Evolutionary conservation across 768 basidiomycete genomes (phyloP).

Genomic region (Flagelloscypha sp.): DNA sequence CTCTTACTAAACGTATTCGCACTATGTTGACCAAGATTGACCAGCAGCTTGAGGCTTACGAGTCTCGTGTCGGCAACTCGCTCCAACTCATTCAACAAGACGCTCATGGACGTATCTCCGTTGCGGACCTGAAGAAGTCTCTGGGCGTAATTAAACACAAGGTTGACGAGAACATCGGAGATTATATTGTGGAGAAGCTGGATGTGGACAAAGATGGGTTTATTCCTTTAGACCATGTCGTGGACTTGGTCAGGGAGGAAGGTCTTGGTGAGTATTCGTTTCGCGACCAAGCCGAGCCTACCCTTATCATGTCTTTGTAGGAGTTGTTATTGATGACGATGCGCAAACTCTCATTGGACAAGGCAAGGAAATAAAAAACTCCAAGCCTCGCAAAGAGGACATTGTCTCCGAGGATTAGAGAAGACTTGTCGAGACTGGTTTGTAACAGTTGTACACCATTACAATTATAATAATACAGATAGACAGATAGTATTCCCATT

Average conservation of each 20-base stretch:
- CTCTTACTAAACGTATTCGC: slow-evolving; percentile 92
- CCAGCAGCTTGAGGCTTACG: slow-evolving; percentile 84
- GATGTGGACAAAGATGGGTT: slow-evolving; percentile 96
- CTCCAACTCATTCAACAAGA: slow-evolving; percentile 83
- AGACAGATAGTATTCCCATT: too few species aligned
- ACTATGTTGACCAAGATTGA: slow-evolving; percentile 96
- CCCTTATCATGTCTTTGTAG: slow-evolving; percentile 24
- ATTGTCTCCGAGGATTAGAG: slow-evolving; percentile 66
- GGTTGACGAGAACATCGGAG: slow-evolving; percentile 84
- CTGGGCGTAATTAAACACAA: slow-evolving; percentile 89
- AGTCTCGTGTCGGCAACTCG: slow-evolving; percentile 75
- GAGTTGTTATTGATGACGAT: slow-evolving; percentile 79
- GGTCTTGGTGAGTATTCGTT: slow-evolving; percentile 52
- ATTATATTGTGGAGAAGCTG: slow-evolving; percentile 82
- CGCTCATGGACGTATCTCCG: slow-evolving; percentile 81
- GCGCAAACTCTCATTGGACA: slow-evolving; percentile 78
- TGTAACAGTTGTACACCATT: too few species aligned
- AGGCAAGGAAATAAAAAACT: slow-evolving; percentile 72
- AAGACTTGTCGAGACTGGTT: too few species aligned
- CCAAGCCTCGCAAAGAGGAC: slow-evolving; percentile 89
- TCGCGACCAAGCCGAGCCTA: slow-evolving; percentile 3
- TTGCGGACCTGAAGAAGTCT: slow-evolving; percentile 84
- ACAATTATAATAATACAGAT: too few species aligned
- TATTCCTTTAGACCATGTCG: slow-evolving; percentile 90
- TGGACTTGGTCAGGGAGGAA: slow-evolving; percentile 82